phyloP scores from a whole-genome alignment of 2,329 filamentous ascomycete species.

The Stromatinia cepivora region DNA sequence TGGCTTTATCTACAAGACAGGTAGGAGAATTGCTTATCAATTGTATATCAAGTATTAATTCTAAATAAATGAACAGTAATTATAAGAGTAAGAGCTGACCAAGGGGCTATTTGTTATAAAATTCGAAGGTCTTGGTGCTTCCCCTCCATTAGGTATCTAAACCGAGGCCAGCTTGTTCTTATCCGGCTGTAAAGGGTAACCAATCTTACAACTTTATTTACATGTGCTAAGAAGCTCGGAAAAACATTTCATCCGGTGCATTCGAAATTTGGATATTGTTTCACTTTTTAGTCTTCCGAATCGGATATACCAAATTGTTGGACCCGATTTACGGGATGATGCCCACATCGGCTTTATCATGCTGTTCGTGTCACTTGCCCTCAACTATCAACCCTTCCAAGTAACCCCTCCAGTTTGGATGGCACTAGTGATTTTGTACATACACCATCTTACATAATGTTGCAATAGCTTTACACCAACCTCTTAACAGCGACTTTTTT shows the following conservation, averaged over 20 bases:
- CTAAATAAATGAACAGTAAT: not conserved
- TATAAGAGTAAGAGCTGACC: not conserved
- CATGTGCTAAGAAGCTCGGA: not conserved
- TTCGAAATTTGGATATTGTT: not conserved
- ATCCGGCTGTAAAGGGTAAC: constrained; percentile 2
- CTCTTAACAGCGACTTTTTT: constrained; percentile 37
- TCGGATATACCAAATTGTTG: constrained; percentile 3
- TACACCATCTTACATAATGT: constrained; percentile 32
- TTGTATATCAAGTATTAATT: not conserved
- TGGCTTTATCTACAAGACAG: not conserved
- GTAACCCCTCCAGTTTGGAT: not conserved
- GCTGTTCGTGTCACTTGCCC: constrained; percentile 2
- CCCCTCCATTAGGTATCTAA: not conserved
- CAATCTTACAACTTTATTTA: not conserved
- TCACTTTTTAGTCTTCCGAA: not conserved
- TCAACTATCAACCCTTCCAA: not conserved
- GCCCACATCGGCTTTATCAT: not conserved
- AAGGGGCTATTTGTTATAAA: not conserved
- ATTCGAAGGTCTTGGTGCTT: not conserved
- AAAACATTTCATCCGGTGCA: not conserved
- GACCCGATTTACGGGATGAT: not conserved
- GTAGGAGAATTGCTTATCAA: not conserved
- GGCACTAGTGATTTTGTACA: constrained; percentile 17
- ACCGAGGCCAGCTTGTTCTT: constrained; percentile 7
- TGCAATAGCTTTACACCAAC: constrained; percentile 24